Conservation (phyloP, 148 eudicot species). For the Fallopia convolvulus region DNA sequence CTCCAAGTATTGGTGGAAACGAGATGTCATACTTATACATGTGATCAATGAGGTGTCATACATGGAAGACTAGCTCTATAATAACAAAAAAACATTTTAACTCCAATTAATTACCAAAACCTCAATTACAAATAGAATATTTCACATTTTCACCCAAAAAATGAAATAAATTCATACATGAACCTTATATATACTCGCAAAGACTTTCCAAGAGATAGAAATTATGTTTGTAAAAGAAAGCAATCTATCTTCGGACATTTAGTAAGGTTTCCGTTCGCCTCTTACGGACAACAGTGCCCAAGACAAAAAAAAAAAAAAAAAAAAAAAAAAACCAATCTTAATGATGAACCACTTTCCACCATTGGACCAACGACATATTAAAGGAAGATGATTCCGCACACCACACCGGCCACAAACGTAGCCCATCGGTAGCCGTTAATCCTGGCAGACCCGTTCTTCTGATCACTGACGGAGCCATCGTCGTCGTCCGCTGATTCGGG, state of each 20-base stretch:
- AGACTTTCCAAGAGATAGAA: neutral
- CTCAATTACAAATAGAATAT: neutral
- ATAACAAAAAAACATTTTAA: neutral
- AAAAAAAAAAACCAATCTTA: neutral
- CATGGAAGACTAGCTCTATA: too few relatives aligned
- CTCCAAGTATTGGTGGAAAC: too few relatives aligned
- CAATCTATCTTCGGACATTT: neutral
- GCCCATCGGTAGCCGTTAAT: conserved; percentile 25
- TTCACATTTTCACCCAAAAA: neutral
- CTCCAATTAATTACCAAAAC: neutral
- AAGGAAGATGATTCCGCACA: conserved; percentile 11
- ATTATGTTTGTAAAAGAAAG: neutral
- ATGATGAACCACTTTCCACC: neutral
- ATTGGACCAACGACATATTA: neutral
- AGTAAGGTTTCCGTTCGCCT: too few relatives aligned
- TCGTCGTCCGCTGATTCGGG: conserved; percentile 1
- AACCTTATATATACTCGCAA: neutral
- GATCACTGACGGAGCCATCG: conserved; percentile 32
- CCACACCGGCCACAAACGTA: conserved; percentile 18
- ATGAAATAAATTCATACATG: neutral
- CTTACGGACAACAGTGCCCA: too few relatives aligned
- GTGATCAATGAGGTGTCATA: too few relatives aligned
- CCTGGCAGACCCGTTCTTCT: conserved; percentile 17
- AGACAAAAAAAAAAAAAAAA: too few relatives aligned
- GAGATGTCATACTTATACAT: too few relatives aligned